Base-by-base conservation (phyloP, 495 filamentous ascomycete genomes). In the Patellaria atrata region DNA sequence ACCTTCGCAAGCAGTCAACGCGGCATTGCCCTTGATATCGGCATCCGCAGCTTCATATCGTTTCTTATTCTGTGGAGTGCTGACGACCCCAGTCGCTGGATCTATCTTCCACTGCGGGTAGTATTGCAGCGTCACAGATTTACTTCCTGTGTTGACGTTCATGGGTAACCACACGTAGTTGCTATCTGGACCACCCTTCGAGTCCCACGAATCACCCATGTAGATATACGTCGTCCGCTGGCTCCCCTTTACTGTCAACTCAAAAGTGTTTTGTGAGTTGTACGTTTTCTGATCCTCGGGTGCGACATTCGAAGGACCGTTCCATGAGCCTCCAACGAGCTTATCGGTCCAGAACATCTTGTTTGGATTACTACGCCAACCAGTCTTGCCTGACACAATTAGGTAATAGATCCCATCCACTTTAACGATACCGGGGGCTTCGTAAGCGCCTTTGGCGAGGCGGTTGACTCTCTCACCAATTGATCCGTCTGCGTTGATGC, bases 81-180 rank as follows among this genome's bases (percentile, higher is more conserved):
- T 49, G 14, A 63, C 56, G 3, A 47, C 57, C 12, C 60, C 60
- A 10, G 60, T 63, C 16, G 45, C 50, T 16, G 54, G 47, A 43
- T 63, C 57, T 22, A 63, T 41, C 40, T 60, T 61, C 60, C 60
- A 63, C 54, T 60, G 59, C 39, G 54, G 38, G 47, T 59, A 53
- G 37, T 62, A 61, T 20, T 63, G 52, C 33, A 63, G 47, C 14
- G 41, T 51, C 4, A 60, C 50, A 5, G 50, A 49, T 28, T 54
- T 57, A 26, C 43, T 53, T 51, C 41, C 43, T 12, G 45, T 21
- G 35, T 56, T 48, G 18, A 61, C 57, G 5, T 23, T 47, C 50
- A 63, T 45, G 6, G 60, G 60, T 24, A 57, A 31, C 60, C 59
- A 63, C 10, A 58, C 51, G 35, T 61, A 59, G 40, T 60, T 63